phyloP scores from a whole-genome alignment of 768 basidiomycete genomes.

The Piloderma croceum region DNA sequence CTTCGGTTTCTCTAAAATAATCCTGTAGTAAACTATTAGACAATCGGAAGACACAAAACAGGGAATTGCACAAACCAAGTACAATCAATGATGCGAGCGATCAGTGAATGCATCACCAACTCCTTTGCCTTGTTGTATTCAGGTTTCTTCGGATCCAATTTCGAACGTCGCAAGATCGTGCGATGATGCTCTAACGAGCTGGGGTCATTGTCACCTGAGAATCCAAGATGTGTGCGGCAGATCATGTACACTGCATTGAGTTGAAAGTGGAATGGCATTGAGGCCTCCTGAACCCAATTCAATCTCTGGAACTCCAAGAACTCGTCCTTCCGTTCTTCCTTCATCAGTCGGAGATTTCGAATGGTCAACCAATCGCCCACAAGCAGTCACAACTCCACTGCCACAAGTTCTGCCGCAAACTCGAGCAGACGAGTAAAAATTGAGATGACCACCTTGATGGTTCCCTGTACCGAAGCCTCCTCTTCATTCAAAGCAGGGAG shows the following conservation, averaged over 20 bases:
- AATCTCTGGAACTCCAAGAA: not conserved
- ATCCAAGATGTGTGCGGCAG: not conserved
- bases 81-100: constrained; percentile 20
- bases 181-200: not conserved
- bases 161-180: too few relatives aligned
- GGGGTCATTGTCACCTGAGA: not conserved
- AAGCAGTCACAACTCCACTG: not conserved
- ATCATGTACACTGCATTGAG: not conserved
- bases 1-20: too few relatives aligned
- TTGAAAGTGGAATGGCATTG: not conserved
- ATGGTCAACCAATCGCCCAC: not conserved
- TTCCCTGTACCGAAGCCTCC: not conserved
- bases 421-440: not conserved
- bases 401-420: not conserved
- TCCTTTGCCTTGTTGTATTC: constrained; percentile 26
- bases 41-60: constrained; percentile 5
- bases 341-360: not conserved
- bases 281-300: not conserved
- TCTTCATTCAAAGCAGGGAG: not conserved
- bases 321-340: not conserved
- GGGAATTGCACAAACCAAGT: constrained; percentile 20
- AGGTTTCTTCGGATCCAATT: constrained; percentile 23
- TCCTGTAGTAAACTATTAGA: constrained; percentile 9
- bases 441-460: not conserved
- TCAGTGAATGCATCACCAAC: constrained; percentile 24